Conservation (phyloP, 257 asterid genomes). For the Verbascum thapsus region DNA sequence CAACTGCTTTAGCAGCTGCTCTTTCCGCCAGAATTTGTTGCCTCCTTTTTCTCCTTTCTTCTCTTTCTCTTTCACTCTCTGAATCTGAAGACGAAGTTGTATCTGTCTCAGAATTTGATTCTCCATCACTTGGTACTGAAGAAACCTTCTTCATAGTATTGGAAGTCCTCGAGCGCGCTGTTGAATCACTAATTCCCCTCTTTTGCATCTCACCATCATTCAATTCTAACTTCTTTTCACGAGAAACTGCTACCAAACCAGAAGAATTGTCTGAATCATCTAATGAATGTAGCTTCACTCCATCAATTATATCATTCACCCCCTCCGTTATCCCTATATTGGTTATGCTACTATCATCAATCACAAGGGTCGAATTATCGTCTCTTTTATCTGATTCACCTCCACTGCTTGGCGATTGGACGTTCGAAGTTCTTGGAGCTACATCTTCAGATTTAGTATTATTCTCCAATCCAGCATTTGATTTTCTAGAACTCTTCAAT, state of each 20-base stretch:
- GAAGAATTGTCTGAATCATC: conserved; percentile 33
- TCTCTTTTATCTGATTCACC: conserved; percentile 43
- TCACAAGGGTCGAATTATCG: conserved; percentile 27
- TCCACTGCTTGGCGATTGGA: conserved; percentile 46
- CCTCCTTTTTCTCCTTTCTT: conserved; percentile 82
- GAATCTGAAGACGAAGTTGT: conserved; percentile 77
- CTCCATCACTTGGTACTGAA: conserved; percentile 60
- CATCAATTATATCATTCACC: conserved; percentile 40
- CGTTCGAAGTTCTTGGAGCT: conserved; percentile 45
- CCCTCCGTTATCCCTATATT: conserved; percentile 37
- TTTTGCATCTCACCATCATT: conserved; percentile 39
- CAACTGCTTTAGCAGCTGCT: conserved; percentile 88
- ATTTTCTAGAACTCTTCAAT: conserved; percentile 47
- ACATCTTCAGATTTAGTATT: conserved; percentile 43
- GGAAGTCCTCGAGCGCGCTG: conserved; percentile 40
- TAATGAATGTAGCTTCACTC: conserved; percentile 32
- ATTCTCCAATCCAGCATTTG: conserved; percentile 47
- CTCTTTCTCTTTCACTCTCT: conserved; percentile 86
- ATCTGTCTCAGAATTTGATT: conserved; percentile 76
- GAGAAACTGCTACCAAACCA: conserved; percentile 33
- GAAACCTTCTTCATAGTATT: conserved; percentile 53
- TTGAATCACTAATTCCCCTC: conserved; percentile 34
- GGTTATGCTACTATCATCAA: conserved; percentile 32
- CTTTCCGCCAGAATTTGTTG: conserved; percentile 85
- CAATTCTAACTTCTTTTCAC: conserved; percentile 40